Percentiles rank a stretch among this genome's conserved stretches.
These are phyloP conservation scores for Vitellaria paradoxa DNA, from an alignment of 179 eudicot genomes.

Conservation along the genomic window DNA sequence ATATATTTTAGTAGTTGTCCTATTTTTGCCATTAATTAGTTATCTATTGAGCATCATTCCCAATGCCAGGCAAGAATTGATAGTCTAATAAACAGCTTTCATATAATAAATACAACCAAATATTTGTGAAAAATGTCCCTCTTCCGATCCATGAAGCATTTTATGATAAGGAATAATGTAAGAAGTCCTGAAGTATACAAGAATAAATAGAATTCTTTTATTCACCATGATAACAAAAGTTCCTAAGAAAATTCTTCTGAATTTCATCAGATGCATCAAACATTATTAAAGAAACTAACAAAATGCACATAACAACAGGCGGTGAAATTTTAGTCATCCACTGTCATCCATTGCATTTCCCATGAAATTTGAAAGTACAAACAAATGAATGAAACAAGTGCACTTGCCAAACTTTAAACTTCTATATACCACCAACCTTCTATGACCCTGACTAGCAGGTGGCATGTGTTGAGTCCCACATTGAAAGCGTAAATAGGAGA, in stretches of 20 bases:
- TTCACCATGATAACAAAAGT: no score
- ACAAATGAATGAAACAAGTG: neutral
- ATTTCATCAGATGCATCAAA: conserved; percentile 1
- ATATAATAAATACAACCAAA: neutral
- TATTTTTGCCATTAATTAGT: conserved; percentile 11
- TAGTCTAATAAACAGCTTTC: neutral
- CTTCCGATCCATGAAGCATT: neutral
- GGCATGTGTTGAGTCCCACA: no score
- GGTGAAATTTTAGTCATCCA: neutral
- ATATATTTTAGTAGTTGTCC: no score
- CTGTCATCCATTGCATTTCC: neutral
- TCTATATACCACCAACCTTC: no score
- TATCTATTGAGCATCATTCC: no score
- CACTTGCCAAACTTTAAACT: no score
- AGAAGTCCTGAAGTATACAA: neutral
- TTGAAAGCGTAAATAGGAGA: no score
- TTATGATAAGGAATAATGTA: neutral
- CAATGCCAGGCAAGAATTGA: neutral
- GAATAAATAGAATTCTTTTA: no score
- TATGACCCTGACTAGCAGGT: no score
- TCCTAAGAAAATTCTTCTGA: neutral
- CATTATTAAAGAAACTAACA: neutral
- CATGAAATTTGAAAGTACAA: neutral
- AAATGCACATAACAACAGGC: neutral
- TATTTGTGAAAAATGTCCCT: neutral